These are phyloP conservation scores for Lactarius tabidus DNA, from an alignment of 768 basidiomycete species.

Conservation along the genomic window DNA sequence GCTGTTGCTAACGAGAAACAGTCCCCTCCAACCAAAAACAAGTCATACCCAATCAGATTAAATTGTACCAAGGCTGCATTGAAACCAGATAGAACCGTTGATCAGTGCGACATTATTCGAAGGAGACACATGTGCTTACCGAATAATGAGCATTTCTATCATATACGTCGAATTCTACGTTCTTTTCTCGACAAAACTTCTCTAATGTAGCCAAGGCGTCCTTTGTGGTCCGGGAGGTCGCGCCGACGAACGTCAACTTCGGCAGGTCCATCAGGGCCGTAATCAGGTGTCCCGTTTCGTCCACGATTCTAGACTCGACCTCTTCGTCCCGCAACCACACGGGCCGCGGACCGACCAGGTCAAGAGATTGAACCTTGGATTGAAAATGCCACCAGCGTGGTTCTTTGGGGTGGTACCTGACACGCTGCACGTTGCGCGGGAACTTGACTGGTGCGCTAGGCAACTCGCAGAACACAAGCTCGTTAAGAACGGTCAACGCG, in stretches of 20 bases:
- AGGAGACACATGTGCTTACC: constrained; percentile 3
- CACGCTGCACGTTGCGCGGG: constrained; percentile 6
- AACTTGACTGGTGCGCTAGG: constrained; percentile 1
- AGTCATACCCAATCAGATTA: constrained; percentile 9
- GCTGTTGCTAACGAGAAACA: neutral
- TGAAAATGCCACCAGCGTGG: neutral
- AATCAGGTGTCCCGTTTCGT: constrained; percentile 11
- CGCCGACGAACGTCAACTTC: constrained; percentile 5
- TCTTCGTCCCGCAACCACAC: neutral
- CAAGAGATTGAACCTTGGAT: no score
- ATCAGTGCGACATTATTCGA: neutral
- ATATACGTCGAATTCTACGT: constrained; percentile 14
- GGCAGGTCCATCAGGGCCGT: constrained; percentile 17
- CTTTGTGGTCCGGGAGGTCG: constrained; percentile 3
- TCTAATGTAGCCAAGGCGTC: constrained; percentile 4
- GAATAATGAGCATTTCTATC: constrained; percentile 9
- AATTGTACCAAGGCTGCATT: constrained; percentile 14
- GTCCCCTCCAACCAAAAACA: neutral
- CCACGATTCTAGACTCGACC: neutral
- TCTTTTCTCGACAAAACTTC: constrained; percentile 11
- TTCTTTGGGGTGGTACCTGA: constrained; percentile 4
- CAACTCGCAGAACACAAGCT: constrained; percentile 11
- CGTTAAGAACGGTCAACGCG: constrained; percentile 10
- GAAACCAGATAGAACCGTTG: neutral
- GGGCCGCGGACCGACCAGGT: neutral